Conservation (phyloP, 176 grass and related monocot genomes). For the Musa schizocarpa region DNA sequence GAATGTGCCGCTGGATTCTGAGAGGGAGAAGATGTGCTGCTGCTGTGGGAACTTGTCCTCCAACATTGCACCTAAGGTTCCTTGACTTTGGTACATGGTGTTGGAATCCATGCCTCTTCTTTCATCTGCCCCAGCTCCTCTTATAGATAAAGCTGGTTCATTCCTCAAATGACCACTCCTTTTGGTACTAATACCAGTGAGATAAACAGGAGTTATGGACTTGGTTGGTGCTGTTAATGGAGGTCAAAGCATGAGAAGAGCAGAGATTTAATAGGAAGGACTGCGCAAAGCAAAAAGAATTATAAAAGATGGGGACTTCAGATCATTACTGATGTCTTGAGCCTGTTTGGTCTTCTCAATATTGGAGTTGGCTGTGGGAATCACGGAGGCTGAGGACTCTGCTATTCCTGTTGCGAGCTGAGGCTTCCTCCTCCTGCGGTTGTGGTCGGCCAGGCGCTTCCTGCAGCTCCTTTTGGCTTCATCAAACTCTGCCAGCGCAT, state of each 20-base stretch:
- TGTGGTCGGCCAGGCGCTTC: conserved; percentile 73
- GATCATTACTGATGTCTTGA: conserved; percentile 4
- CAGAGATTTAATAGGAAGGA: too few relatives aligned
- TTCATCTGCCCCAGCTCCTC: not conserved
- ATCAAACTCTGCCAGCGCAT: conserved; percentile 63
- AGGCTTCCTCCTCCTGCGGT: conserved; percentile 73
- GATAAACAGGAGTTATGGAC: not conserved
- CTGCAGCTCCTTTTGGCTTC: conserved; percentile 67
- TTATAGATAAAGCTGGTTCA: not conserved
- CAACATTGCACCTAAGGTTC: not conserved
- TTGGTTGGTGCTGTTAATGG: not conserved
- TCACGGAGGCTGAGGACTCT: not conserved
- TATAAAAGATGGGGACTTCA: too few relatives aligned
- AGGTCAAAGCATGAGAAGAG: too few relatives aligned
- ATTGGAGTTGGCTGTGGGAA: not conserved
- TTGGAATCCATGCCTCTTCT: not conserved
- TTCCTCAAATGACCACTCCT: not conserved
- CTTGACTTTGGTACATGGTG: not conserved
- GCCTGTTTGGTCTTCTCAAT: not conserved
- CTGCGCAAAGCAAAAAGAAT: too few relatives aligned
- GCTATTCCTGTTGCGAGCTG: not conserved
- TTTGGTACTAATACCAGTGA: not conserved
- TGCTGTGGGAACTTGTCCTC: not conserved
- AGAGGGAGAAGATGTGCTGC: not conserved
- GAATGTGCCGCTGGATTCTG: not conserved